Evolutionary conservation across 1,284 basidiomycete species (phyloP).

Genomic region (Cryptococcus amylolentus): DNA sequence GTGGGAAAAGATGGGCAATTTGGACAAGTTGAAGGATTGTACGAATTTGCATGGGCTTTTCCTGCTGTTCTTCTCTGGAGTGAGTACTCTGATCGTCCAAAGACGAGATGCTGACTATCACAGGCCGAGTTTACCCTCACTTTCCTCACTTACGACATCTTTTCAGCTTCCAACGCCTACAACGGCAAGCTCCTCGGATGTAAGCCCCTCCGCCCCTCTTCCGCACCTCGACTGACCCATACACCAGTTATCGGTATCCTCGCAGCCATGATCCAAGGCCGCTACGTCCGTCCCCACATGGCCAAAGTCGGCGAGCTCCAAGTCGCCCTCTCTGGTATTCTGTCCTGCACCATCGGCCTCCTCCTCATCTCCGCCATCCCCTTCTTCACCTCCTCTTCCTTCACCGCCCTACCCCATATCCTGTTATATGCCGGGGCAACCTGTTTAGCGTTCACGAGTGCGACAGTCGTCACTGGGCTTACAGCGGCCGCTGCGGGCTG

Average conservation of each 20-base stretch:
- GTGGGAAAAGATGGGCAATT: conserved; percentile 15
- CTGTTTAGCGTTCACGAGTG: conserved; percentile 81
- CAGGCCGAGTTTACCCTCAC: conserved; percentile 85
- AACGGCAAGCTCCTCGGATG: conserved; percentile 77
- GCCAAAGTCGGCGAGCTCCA: conserved; percentile 67
- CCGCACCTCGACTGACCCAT: background rate
- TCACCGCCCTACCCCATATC: conserved; percentile 14
- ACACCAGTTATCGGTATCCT: conserved; percentile 67
- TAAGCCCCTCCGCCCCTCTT: conserved; percentile 11
- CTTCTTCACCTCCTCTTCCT: conserved; percentile 41
- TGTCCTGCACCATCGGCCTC: conserved; percentile 66
- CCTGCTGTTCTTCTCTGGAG: conserved; percentile 75
- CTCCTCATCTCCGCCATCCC: conserved; percentile 67
- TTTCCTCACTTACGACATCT: conserved; percentile 71
- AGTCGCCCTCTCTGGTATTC: conserved; percentile 73
- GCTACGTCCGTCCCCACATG: conserved; percentile 66
- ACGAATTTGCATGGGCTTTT: conserved; percentile 73
- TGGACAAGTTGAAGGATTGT: conserved; percentile 45
- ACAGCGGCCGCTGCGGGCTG: conserved; percentile 81
- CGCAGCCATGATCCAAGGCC: conserved; percentile 80
- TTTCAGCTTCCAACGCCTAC: conserved; percentile 82
- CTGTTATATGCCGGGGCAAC: conserved; percentile 71
- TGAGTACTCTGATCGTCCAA: conserved; percentile 17
- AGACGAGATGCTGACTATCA: background rate
- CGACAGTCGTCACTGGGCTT: conserved; percentile 84